A percentile compares a stretch with the other conserved stretches of the same genome.
Evolutionary conservation across 108 stramenopile species (phyloP).

Genomic region (Cyclotella baltica): DNA sequence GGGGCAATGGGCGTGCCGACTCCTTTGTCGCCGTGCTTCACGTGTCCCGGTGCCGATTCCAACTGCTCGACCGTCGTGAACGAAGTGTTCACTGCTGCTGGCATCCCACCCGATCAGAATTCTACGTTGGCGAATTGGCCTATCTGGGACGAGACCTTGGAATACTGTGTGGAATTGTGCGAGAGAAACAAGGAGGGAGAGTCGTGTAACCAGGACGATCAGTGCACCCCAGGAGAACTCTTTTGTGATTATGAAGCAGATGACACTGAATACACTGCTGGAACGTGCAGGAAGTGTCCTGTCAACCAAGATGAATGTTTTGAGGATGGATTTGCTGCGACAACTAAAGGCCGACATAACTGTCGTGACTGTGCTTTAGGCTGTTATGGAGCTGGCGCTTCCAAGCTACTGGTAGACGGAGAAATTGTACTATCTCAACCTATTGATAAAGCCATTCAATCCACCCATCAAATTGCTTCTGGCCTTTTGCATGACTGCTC

Average conservation of each 20-base stretch:
- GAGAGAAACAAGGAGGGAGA: background rate
- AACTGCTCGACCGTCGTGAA: background rate
- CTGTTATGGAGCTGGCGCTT: background rate
- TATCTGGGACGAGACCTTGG: background rate
- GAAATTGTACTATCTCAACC: background rate
- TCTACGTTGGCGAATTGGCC: background rate
- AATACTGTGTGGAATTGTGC: background rate
- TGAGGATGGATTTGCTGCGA: background rate
- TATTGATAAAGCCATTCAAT: background rate
- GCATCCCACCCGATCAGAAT: background rate
- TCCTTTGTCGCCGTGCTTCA: conserved; percentile 1
- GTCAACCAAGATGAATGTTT: background rate
- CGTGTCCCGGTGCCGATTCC: background rate
- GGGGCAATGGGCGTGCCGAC: background rate
- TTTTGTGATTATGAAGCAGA: background rate
- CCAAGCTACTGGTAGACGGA: background rate
- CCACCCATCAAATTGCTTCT: background rate
- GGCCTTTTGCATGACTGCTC: background rate
- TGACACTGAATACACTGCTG: background rate
- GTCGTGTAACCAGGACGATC: too few species aligned
- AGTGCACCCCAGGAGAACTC: background rate
- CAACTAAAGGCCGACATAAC: background rate
- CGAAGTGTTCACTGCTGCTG: background rate
- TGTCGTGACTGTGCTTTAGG: background rate
- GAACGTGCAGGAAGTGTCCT: conserved; percentile 2